Conservation (phyloP, 2,329 filamentous ascomycete species). For the Fusarium sp. region DNA sequence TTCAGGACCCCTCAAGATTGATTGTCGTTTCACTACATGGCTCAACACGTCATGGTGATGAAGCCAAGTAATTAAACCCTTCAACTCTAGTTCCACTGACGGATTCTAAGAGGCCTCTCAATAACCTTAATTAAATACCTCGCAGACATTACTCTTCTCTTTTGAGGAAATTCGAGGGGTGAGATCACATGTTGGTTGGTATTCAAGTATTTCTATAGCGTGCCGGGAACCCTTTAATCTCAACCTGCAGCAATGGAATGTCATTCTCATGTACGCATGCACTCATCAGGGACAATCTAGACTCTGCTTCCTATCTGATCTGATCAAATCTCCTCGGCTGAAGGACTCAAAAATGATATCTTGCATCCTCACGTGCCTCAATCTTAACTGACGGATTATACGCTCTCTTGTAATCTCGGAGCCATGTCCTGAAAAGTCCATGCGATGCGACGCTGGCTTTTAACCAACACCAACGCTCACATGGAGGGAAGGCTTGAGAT, state of each 20-base stretch:
- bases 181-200: conserved; percentile 3
- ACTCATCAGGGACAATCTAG: not conserved
- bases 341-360: not conserved
- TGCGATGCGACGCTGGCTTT: conserved; percentile 20
- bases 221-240: conserved; percentile 27
- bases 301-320: not conserved
- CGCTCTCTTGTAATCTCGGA: conserved; percentile 25
- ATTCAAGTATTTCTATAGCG: conserved; percentile 12
- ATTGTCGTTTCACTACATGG: conserved; percentile 19
- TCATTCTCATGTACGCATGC: conserved; percentile 6
- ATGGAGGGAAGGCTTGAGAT: not conserved
- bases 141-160: not conserved
- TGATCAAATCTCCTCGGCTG: conserved; percentile 5
- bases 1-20: not conserved
- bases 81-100: not conserved
- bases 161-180: not conserved
- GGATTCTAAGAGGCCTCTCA: not conserved
- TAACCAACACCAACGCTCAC: not conserved
- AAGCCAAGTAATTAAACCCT: conserved; percentile 19
- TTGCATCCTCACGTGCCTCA: conserved; percentile 17
- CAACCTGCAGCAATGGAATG: conserved; percentile 25
- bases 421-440: conserved; percentile 27
- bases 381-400: conserved; percentile 20
- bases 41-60: conserved; percentile 34
- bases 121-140: conserved; percentile 1